Evolutionary conservation across 345 rosid species (phyloP), one percentile per base, ranked within the genome.

Genomic region (Streptanthus diversifolius): DNA sequence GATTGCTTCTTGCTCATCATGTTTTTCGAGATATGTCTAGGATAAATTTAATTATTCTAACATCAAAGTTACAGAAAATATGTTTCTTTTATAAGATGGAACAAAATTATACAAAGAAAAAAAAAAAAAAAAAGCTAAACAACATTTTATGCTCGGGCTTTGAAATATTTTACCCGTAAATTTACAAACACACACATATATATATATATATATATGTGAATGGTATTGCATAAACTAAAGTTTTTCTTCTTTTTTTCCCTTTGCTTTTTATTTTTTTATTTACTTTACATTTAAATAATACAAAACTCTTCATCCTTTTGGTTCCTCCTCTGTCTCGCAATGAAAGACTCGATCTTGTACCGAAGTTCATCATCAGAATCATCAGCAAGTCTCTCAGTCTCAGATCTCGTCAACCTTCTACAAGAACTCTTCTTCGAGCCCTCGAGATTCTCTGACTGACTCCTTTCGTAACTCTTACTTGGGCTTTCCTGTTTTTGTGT

Each of bases 311-410:
- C 97, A 57, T 86, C 87, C 74, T 68, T 86, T 22, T 84, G 80
- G 70, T 83, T 79, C 82, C 84, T 87, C 80, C 87, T 89, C 59
- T 86, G 97, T 73, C 92, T 84, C 10, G 87, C 97, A 72, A 91
- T 91, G 83, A 88, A 91, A 48, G 88, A 88, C 79, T 91, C 97
- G 3, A 89, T 66, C 40, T 75, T 83, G 76, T 80, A 51, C 21
- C 85, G 72, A 10, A 91, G 87, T 70, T 91, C 97, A 35, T 91
- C 92, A 24, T 75, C 87, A 0, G 79, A 68, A 81, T 82, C 87
- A 53, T 87, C 86, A 6, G 13, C 33, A 21, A 72, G 56, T 37
- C 43, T 54, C 18, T 52, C 74, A 2, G 64, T 61, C 30, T 57
- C 76, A 5, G 71, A 37, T 45, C 43, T 81, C 66, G 60, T 78